phyloP scores from a whole-genome alignment of 495 filamentous ascomycete species.

The Daldinia grandis region DNA sequence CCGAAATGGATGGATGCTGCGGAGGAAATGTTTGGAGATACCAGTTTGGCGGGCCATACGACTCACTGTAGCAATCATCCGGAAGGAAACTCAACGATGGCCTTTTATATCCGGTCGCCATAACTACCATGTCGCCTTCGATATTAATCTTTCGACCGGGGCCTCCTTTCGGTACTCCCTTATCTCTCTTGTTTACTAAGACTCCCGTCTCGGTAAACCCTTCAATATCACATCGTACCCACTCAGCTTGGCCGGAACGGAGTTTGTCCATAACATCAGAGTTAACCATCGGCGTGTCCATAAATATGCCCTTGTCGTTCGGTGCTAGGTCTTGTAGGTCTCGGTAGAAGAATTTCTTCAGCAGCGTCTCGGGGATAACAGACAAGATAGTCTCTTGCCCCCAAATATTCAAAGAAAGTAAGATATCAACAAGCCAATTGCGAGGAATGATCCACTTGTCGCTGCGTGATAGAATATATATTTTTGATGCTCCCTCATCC shows the following conservation, averaged over 20 bases:
- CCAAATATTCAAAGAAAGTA: slow-evolving; percentile 80
- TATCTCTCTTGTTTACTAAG: slow-evolving; percentile 71
- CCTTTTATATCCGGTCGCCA: slow-evolving; percentile 83
- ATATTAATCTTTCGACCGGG: slow-evolving; percentile 70
- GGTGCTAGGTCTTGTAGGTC: slow-evolving; percentile 83
- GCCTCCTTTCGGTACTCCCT: slow-evolving; percentile 76
- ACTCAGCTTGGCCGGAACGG: slow-evolving; percentile 75
- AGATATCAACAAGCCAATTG: slow-evolving; percentile 74
- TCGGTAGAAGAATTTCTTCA: slow-evolving; percentile 84
- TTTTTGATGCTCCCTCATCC: slow-evolving; percentile 68
- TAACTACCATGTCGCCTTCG: slow-evolving; percentile 77
- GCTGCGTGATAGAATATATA: slow-evolving; percentile 76
- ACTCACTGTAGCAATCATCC: slow-evolving; percentile 70
- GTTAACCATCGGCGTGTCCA: slow-evolving; percentile 87
- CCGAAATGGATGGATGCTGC: slow-evolving; percentile 68
- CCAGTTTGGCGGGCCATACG: slow-evolving; percentile 84
- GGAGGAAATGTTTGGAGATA: slow-evolving; percentile 86
- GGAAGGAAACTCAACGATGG: slow-evolving; percentile 79
- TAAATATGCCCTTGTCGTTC: slow-evolving; percentile 74
- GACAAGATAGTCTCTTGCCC: slow-evolving; percentile 77
- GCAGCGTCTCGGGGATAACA: slow-evolving; percentile 78
- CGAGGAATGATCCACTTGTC: slow-evolving; percentile 93
- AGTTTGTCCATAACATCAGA: slow-evolving; percentile 80
- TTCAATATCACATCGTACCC: slow-evolving; percentile 82
- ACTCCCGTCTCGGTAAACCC: slow-evolving; percentile 71